Evolutionary conservation across 208 protist species (phyloP).

Genomic region (Trypanosoma avium): DNA sequence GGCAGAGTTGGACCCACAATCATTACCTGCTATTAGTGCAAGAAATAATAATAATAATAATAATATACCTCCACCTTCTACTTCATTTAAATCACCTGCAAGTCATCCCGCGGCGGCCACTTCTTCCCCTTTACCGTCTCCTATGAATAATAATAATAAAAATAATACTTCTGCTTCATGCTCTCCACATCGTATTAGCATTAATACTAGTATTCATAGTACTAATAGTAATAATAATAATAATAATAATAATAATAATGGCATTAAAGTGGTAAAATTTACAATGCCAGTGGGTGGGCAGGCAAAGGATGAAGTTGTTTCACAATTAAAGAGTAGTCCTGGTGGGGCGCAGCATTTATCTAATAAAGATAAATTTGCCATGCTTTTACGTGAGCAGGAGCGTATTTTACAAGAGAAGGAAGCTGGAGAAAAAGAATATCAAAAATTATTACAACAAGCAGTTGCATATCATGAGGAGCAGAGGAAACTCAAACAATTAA

Average conservation of each 20-base stretch:
- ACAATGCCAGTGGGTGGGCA: constrained; percentile 48
- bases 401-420: constrained; percentile 38
- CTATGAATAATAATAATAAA: not conserved
- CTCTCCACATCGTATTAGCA: too few relatives aligned
- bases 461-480: constrained; percentile 51
- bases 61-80: too few relatives aligned
- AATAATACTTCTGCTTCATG: too few relatives aligned
- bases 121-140: not conserved
- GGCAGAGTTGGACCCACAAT: not conserved
- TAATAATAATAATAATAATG: too few relatives aligned
- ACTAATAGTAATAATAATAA: too few relatives aligned
- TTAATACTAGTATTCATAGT: too few relatives aligned
- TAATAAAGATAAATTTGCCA: constrained; percentile 62
- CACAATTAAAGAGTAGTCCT: constrained; percentile 49
- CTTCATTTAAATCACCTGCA: not conserved
- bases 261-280: constrained; percentile 71
- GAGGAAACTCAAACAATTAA: constrained; percentile 61
- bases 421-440: constrained; percentile 48
- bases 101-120: not conserved
- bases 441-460: constrained; percentile 53
- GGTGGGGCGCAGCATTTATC: constrained; percentile 50
- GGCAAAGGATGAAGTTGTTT: constrained; percentile 62
- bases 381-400: constrained; percentile 51
- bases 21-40: not conserved
- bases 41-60: too few relatives aligned